Conservation (phyloP, 257 asterid species). For the Solanum sitiens region DNA sequence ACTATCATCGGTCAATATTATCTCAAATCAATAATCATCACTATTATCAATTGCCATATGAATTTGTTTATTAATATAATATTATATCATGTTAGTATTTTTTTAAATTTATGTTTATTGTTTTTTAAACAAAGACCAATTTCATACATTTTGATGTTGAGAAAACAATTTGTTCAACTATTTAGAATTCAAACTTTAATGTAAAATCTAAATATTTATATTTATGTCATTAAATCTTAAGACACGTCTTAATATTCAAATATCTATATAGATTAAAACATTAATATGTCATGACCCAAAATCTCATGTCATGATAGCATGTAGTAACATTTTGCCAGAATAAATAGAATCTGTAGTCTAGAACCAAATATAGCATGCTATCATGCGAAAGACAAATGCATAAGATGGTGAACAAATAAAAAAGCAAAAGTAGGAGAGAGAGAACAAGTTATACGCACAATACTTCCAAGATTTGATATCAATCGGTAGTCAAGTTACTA, state of each 20-base stretch:
- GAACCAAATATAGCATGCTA: neutral
- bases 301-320: neutral
- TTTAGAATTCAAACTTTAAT: neutral
- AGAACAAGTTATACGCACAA: neutral
- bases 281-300: neutral
- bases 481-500: no score
- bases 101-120: no score
- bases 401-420: neutral
- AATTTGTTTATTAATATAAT: no score
- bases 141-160: neutral
- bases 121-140: no score
- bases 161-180: neutral
- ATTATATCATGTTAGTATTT: no score
- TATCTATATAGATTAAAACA: neutral
- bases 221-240: neutral
- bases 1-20: no score
- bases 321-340: accelerated
- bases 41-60: neutral
- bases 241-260: neutral
- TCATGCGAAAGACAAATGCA: neutral
- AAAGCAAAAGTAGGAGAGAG: neutral
- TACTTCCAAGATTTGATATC: no score
- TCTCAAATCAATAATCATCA: no score
- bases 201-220: neutral
- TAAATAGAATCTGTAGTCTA: accelerated